These are phyloP conservation scores for Pythium guiyangense DNA, from an alignment of 352 stramenopile genomes.

Conservation along the genomic window DNA sequence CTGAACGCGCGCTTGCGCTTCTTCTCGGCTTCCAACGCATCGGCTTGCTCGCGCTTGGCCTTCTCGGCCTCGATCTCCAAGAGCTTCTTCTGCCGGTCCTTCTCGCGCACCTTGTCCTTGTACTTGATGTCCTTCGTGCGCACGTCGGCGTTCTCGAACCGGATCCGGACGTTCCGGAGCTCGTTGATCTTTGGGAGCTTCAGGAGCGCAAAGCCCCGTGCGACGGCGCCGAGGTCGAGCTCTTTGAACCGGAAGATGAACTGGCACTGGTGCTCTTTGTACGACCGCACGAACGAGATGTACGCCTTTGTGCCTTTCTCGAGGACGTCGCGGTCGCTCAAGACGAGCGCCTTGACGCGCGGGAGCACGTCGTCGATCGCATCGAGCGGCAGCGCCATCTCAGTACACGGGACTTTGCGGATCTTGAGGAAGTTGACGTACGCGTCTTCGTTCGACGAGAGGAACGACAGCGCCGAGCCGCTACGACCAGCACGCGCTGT, in stretches of 20 bases:
- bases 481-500: slow-evolving; percentile 93
- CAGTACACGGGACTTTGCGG: slow-evolving; percentile 90
- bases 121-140: slow-evolving; percentile 92
- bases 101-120: slow-evolving; percentile 95
- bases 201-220: slow-evolving; percentile 78
- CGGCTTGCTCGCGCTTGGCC: slow-evolving; percentile 52
- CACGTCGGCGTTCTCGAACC: slow-evolving; percentile 83
- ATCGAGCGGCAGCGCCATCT: slow-evolving; percentile 63
- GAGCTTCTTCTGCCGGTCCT: slow-evolving; percentile 95
- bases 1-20: slow-evolving; percentile 56
- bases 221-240: slow-evolving; percentile 92
- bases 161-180: slow-evolving; percentile 69
- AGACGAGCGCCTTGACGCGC: slow-evolving; percentile 85
- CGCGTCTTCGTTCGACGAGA: slow-evolving; percentile 95
- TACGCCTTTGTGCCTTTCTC: slow-evolving; percentile 99
- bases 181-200: slow-evolving; percentile 88
- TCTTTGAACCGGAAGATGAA: slow-evolving; percentile 99
- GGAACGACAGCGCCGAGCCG: slow-evolving; percentile 93
- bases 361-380: slow-evolving; percentile 81
- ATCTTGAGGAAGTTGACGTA: slow-evolving; percentile 97
- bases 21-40: slow-evolving; percentile 42
- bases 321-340: slow-evolving; percentile 95
- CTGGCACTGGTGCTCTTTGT: slow-evolving; percentile 98
- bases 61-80: slow-evolving; percentile 68
- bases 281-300: slow-evolving; percentile 98